A percentile compares a stretch with the other conserved stretches of the same genome.
These are phyloP conservation scores for Didymella sp. DNA, from an alignment of 2,329 filamentous ascomycete species.

Conservation along the genomic window DNA sequence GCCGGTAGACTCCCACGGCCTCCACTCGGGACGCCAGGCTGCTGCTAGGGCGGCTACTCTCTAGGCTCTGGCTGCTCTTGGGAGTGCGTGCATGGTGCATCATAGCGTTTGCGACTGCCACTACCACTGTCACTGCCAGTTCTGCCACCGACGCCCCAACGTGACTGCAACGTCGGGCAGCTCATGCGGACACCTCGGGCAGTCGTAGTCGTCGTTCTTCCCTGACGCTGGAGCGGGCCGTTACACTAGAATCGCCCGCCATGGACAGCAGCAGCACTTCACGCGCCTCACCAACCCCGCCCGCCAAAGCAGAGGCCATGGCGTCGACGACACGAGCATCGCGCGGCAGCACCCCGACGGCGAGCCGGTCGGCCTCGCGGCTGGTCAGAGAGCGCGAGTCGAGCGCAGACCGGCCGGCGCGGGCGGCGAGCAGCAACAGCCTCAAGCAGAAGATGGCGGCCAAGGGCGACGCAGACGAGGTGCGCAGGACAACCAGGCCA, in stretches of 20 bases:
- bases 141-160: slow-evolving; percentile 15
- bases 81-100: slow-evolving; percentile 15
- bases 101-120: slow-evolving; percentile 27
- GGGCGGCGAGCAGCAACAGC: slow-evolving; percentile 49
- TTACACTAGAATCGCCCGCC: slow-evolving; percentile 23
- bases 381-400: slow-evolving; percentile 37
- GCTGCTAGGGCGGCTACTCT: slow-evolving; percentile 12
- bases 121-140: too few species aligned
- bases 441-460: slow-evolving; percentile 48
- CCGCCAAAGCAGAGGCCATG: slow-evolving; percentile 36
- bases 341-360: slow-evolving; percentile 38
- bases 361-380: slow-evolving; percentile 40
- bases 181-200: slow-evolving; percentile 31
- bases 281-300: slow-evolving; percentile 44
- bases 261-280: slow-evolving; percentile 35
- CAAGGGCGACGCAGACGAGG: slow-evolving; percentile 49
- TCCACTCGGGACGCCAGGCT: slow-evolving; percentile 1
- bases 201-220: slow-evolving; percentile 16
- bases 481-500: too few species aligned
- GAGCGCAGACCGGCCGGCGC: slow-evolving; percentile 28
- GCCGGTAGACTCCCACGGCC: slow-evolving; percentile 1
- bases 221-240: slow-evolving; percentile 24
- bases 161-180: slow-evolving; percentile 24
- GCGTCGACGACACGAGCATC: slow-evolving; percentile 34
- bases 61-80: slow-evolving; percentile 15